phyloP scores from a whole-genome alignment of 1,139 yeast genomes.

The Lodderomyces oxycetoniae region DNA sequence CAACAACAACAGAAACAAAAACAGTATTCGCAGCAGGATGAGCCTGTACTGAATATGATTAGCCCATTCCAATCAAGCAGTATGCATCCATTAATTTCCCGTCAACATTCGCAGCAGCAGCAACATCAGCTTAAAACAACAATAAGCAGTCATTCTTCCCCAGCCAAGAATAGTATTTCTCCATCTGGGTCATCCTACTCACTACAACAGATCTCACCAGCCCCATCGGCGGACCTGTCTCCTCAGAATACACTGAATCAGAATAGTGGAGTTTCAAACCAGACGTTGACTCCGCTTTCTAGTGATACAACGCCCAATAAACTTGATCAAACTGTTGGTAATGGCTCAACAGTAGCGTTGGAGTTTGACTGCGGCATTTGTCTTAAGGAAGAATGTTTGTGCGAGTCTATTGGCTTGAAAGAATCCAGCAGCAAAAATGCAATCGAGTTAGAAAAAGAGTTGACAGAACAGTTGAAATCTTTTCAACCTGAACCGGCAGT shows the following conservation, averaged over 20 bases:
- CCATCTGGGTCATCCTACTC: constrained; percentile 35
- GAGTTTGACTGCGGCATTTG: constrained; percentile 61
- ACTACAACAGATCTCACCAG: constrained; percentile 49
- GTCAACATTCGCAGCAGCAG: not conserved
- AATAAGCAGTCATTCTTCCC: constrained; percentile 13
- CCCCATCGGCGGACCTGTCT: constrained; percentile 50
- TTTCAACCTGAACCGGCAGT: constrained; percentile 62
- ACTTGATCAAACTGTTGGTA: not conserved
- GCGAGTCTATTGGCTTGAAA: constrained; percentile 62
- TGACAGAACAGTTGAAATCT: constrained; percentile 33
- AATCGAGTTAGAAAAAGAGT: constrained; percentile 9
- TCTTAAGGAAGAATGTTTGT: constrained; percentile 63
- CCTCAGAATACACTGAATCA: constrained; percentile 16
- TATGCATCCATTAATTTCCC: too few relatives aligned
- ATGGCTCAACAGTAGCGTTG: constrained; percentile 6
- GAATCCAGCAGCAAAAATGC: constrained; percentile 10
- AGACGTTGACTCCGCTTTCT: constrained; percentile 18
- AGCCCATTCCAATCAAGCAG: too few relatives aligned
- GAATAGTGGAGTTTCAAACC: constrained; percentile 4
- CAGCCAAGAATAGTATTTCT: constrained; percentile 17
- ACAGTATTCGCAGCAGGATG: not conserved
- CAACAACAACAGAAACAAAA: constrained; percentile 1
- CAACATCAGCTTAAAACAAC: too few relatives aligned
- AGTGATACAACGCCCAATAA: constrained; percentile 14
- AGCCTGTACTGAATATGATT: too few relatives aligned